phyloP scores from a whole-genome alignment of 495 filamentous ascomycete genomes.

The Glonium stellatum region DNA sequence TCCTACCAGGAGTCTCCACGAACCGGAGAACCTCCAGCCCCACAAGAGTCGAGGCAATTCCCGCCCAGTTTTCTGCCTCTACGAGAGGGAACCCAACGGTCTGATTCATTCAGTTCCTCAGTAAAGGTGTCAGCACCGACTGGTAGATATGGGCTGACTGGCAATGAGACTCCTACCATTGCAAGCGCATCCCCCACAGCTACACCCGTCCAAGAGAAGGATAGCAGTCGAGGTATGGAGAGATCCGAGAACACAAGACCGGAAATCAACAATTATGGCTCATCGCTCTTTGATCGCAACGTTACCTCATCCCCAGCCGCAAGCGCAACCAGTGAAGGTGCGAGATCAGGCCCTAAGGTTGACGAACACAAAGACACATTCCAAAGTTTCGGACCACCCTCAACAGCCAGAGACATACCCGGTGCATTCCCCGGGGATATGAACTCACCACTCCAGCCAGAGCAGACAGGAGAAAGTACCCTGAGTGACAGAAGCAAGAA shows the following conservation, averaged over 20 bases:
- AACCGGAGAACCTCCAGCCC: slow-evolving; percentile 49
- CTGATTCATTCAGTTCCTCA: slow-evolving; percentile 67
- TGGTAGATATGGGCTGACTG: slow-evolving; percentile 58
- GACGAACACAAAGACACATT: slow-evolving; percentile 32
- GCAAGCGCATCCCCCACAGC: slow-evolving; percentile 32
- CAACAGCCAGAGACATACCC: slow-evolving; percentile 40
- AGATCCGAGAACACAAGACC: slow-evolving; percentile 34
- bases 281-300: slow-evolving; percentile 23
- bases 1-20: slow-evolving; percentile 49
- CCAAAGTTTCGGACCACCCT: slow-evolving; percentile 29
- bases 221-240: slow-evolving; percentile 17
- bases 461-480: slow-evolving; percentile 46
- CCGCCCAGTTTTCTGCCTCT: slow-evolving; percentile 66
- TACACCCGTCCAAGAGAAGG: slow-evolving; percentile 44
- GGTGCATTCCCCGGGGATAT: slow-evolving; percentile 54
- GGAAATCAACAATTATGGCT: slow-evolving; percentile 16
- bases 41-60: slow-evolving; percentile 63
- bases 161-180: slow-evolving; percentile 54
- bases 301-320: slow-evolving; percentile 29
- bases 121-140: slow-evolving; percentile 75
- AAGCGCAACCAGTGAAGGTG: slow-evolving; percentile 27
- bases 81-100: slow-evolving; percentile 42
- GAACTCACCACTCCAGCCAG: slow-evolving; percentile 40
- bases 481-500: slow-evolving; percentile 36
- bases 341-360: slow-evolving; percentile 23